These are phyloP conservation scores for Phytophthora europaea DNA, from an alignment of 352 stramenopile species.

Conservation along the genomic window DNA sequence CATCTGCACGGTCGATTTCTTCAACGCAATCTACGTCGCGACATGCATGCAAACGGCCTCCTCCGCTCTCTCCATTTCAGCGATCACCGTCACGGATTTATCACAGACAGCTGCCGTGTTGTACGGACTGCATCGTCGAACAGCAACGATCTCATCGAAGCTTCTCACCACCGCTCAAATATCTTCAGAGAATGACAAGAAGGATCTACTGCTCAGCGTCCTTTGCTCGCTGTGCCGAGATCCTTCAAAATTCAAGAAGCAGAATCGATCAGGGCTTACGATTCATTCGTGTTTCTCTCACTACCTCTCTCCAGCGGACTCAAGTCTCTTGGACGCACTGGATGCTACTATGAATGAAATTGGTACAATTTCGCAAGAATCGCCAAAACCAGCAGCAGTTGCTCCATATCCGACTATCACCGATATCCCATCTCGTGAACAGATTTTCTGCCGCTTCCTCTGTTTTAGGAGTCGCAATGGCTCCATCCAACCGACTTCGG, in stretches of 20 bases:
- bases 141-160: not conserved
- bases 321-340: constrained; percentile 16
- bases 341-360: not conserved
- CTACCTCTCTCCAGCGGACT: constrained; percentile 2
- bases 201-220: not conserved
- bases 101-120: constrained; percentile 19
- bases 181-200: not conserved
- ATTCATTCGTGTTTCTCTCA: constrained; percentile 24
- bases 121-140: constrained; percentile 15
- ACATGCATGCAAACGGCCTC: constrained; percentile 36
- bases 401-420: constrained; percentile 3
- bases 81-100: constrained; percentile 23
- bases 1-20: constrained; percentile 41
- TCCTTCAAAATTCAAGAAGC: constrained; percentile 10
- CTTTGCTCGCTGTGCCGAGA: constrained; percentile 14
- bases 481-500: not conserved
- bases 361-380: not conserved
- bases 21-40: constrained; percentile 37
- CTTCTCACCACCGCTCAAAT: not conserved
- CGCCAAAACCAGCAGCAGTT: constrained; percentile 2
- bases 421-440: not conserved
- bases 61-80: constrained; percentile 9
- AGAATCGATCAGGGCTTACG: not conserved
- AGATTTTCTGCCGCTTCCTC: not conserved
- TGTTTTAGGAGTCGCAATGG: not conserved